Percentiles rank a stretch among this genome's conserved stretches.
Evolutionary conservation across 2,329 filamentous ascomycete genomes (phyloP).

Genomic region (Verticillium dahliae): DNA sequence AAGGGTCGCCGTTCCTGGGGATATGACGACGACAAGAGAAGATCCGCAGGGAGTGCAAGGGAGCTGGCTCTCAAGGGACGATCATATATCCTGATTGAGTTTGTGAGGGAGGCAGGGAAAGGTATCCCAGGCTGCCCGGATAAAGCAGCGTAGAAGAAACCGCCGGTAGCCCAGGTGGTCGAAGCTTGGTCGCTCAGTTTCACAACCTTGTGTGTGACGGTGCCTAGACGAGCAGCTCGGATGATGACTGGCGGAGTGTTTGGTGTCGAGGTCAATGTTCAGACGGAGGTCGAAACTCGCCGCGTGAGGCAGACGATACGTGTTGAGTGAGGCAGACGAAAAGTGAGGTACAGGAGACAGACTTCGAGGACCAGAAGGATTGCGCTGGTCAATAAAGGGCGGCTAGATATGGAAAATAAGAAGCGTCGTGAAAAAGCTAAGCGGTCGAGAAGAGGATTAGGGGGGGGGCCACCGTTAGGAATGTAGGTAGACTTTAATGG

Average conservation of each 20-base stretch:
- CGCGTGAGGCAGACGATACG: too few species aligned
- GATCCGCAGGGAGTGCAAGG: background rate
- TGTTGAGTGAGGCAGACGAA: background rate
- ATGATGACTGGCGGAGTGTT: background rate
- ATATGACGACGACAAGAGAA: background rate
- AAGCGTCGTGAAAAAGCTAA: background rate
- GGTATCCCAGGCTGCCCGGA: background rate
- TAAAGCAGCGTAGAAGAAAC: background rate
- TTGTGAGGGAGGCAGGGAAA: background rate
- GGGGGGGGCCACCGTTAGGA: background rate
- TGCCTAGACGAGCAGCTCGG: background rate
- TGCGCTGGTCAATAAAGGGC: background rate
- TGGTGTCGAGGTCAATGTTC: background rate
- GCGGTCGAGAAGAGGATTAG: background rate
- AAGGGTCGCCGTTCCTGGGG: background rate
- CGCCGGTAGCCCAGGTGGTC: background rate
- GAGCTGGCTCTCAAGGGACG: background rate
- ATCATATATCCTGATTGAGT: background rate
- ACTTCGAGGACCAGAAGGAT: background rate
- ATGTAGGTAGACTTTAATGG: background rate
- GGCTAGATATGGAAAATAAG: background rate
- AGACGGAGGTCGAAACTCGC: background rate
- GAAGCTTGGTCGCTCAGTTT: background rate
- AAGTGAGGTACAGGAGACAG: background rate
- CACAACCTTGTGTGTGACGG: background rate